Percentiles rank a stretch among this genome's conserved stretches.
Evolutionary conservation across 1,139 yeast genomes (phyloP).

Genomic region (Kodamaea arcana): DNA sequence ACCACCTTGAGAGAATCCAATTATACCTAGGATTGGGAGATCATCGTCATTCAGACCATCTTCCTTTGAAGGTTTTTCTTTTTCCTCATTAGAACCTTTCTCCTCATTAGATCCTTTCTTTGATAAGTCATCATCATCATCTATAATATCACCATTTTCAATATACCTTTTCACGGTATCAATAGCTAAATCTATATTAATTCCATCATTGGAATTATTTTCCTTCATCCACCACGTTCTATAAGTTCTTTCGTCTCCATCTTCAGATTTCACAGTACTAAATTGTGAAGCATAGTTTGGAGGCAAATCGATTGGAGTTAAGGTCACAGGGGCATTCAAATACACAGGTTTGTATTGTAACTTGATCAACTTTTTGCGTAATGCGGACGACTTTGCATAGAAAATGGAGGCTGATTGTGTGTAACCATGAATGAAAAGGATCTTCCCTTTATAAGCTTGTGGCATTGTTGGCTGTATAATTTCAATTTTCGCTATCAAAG

Average conservation of each 20-base stretch:
- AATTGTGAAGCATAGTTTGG: conserved; percentile 37
- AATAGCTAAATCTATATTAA: conserved; percentile 28
- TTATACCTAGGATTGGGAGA: conserved; percentile 37
- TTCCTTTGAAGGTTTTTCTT: conserved; percentile 16
- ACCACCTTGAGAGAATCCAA: conserved; percentile 48
- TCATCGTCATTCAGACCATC: conserved; percentile 15
- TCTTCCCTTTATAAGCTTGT: conserved; percentile 15
- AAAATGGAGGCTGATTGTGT: conserved; percentile 43
- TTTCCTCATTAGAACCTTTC: too few species aligned
- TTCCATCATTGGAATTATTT: conserved; percentile 15
- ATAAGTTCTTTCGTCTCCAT: conserved; percentile 23
- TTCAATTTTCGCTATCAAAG: too few species aligned
- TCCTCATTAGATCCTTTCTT: too few species aligned
- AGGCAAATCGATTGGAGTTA: conserved; percentile 69
- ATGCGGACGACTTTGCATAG: conserved; percentile 45
- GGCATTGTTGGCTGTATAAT: too few species aligned
- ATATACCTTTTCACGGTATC: conserved; percentile 29
- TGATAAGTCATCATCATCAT: conserved; percentile 25
- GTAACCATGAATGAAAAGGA: conserved; percentile 43
- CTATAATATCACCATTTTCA: conserved; percentile 26
- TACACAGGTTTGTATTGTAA: conserved; percentile 56
- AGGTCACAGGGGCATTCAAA: conserved; percentile 67
- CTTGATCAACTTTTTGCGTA: conserved; percentile 35
- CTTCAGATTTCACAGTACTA: conserved; percentile 22
- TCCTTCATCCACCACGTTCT: conserved; percentile 41